Conservation (phyloP, 1,139 yeast species). For the Hansenula lynferdii region DNA sequence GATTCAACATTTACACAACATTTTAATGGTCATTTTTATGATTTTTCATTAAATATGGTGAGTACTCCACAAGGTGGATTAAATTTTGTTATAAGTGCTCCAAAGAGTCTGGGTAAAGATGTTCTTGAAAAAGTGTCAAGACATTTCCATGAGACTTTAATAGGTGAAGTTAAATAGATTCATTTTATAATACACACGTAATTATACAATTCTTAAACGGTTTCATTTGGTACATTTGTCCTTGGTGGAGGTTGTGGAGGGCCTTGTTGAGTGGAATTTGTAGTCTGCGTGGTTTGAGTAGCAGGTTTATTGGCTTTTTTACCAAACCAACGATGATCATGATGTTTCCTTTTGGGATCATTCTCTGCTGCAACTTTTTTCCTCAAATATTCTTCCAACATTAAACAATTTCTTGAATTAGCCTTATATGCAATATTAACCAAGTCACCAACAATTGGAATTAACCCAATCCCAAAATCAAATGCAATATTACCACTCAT, state of each 20-base stretch:
- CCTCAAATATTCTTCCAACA: slow-evolving; percentile 53
- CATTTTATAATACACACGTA: no score
- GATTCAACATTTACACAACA: not conserved
- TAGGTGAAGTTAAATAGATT: no score
- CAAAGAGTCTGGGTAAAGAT: not conserved
- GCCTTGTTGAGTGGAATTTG: no score
- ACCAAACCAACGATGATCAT: slow-evolving; percentile 1
- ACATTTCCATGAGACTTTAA: not conserved
- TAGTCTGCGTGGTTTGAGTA: no score
- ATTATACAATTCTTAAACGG: no score
- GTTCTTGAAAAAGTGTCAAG: not conserved
- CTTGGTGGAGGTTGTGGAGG: not conserved
- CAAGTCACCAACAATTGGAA: slow-evolving; percentile 72
- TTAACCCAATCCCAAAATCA: slow-evolving; percentile 67
- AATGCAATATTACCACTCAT: slow-evolving; percentile 62
- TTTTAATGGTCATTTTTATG: not conserved
- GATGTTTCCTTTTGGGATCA: not conserved
- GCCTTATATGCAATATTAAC: slow-evolving; percentile 67
- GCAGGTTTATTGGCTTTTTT: not conserved
- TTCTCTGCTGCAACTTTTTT: slow-evolving; percentile 20
- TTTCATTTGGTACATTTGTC: not conserved
- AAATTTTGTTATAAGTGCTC: not conserved
- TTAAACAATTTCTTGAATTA: slow-evolving; percentile 64
- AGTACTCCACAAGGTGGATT: not conserved
- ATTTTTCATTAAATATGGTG: not conserved